Percentiles rank a stretch among this genome's conserved stretches.
Evolutionary conservation across 768 basidiomycete species (phyloP).

Genomic region (Leccinum ochraceum): DNA sequence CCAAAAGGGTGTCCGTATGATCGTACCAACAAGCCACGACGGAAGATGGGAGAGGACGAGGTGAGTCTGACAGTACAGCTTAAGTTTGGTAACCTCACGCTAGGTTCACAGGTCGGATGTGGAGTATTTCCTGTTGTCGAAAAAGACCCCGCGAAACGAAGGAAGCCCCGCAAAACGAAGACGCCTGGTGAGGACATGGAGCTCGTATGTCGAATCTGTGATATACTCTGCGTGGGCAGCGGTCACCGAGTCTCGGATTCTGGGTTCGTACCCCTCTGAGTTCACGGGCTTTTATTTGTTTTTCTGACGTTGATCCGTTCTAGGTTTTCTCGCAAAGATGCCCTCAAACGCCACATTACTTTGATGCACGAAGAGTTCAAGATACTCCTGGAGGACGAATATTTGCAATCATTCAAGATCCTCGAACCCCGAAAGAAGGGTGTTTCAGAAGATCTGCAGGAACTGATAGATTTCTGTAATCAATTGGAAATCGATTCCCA

Average conservation of each 20-base stretch:
- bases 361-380: neutral
- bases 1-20: neutral
- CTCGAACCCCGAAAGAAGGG: neutral
- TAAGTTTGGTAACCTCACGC: neutral
- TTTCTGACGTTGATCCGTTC: neutral
- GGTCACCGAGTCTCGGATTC: neutral
- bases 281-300: neutral
- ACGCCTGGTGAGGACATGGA: neutral
- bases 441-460: neutral
- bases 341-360: conserved; percentile 10
- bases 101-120: neutral
- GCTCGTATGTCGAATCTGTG: neutral
- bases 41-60: neutral
- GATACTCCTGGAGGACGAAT: neutral
- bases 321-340: conserved; percentile 12
- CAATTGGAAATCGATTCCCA: neutral
- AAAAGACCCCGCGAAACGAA: too few species aligned
- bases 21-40: neutral
- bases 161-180: neutral
- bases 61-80: neutral
- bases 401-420: neutral
- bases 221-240: fast-evolving
- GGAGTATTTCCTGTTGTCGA: neutral
- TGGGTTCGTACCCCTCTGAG: neutral
- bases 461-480: neutral